Evolutionary conservation across 192 early-diverging fungal species (phyloP), one percentile per base, ranked within the genome.

Genomic region (Linnemannia elongata): DNA sequence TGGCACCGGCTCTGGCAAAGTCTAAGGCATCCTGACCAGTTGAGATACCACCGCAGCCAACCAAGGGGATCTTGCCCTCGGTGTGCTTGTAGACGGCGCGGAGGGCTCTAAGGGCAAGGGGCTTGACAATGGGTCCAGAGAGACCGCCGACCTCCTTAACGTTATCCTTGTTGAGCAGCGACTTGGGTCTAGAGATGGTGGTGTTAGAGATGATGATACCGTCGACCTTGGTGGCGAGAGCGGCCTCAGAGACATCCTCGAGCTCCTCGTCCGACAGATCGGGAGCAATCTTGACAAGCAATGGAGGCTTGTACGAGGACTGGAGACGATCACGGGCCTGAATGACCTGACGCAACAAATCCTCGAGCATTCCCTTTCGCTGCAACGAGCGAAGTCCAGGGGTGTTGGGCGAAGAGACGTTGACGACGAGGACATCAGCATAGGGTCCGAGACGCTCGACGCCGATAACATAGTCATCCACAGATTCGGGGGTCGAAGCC

Each of bases 151-250:
- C 42, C 49, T 88, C 78, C 71, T 88, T 77, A 13, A 76, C 69
- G 39, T 83, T 82, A 83, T 75, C 90, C 93, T 91, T 91, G 69
- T 90, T 91, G 74, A 83, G 88, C 52, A 97, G 85, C 17, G 73
- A 85, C 0, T 73, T 77, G 17, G 97, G 96, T 27, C 97, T 92
- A 36, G 92, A 89, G 63, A 93, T 93, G 45, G 97, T 97, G 15
- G 97, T 98, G 93, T 98, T 98, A 74, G 94, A 92, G 47, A 97
- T 91, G 78, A 98, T 96, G 63, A 97, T 93, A 63, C 96, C 97
- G 85, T 97, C 97, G 24, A 97, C 90, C 20, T 94, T 88, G 78
- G 92, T 93, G 41, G 92, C 88, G 57, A 93, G 60, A 6, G 95
- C 95, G 13, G 96, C 94, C 72, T 93, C 92, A 1, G 97, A 95